Conservation (phyloP, 306 rosid genomes). For the Oxytropis ochrocephala region DNA sequence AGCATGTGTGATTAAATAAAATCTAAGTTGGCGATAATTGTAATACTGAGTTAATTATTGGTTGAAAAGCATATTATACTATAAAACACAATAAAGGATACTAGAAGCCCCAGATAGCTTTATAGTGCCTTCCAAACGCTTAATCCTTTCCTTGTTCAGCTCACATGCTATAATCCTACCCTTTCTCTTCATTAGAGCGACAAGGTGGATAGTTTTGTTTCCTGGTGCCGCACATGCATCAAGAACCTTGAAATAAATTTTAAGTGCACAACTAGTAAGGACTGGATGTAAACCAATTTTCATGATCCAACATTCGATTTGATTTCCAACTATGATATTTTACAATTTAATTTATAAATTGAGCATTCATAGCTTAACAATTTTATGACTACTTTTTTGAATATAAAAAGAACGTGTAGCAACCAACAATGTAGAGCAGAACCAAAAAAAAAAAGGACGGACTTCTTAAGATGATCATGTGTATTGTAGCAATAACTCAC, state of each 20-base stretch:
- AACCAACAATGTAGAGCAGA: background rate
- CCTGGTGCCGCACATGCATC: conserved; percentile 98
- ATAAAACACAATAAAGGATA: conserved; percentile 38
- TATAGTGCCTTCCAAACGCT: conserved; percentile 59
- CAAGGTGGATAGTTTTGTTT: conserved; percentile 92
- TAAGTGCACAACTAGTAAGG: conserved; percentile 5
- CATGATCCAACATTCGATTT: background rate
- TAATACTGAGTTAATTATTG: background rate
- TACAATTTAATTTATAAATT: background rate
- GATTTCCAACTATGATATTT: background rate
- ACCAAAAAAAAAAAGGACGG: background rate
- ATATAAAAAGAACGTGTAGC: background rate
- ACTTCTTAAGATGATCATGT: background rate
- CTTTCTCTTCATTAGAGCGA: conserved; percentile 75
- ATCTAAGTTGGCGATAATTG: background rate
- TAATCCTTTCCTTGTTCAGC: conserved; percentile 58
- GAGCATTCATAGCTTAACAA: background rate
- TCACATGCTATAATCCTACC: conserved; percentile 83
- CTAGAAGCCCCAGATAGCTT: conserved; percentile 84
- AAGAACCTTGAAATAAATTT: conserved; percentile 63
- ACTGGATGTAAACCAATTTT: background rate
- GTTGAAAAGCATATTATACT: background rate
- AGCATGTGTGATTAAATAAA: background rate
- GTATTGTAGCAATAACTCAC: conserved; percentile 38
- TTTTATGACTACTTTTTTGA: too few relatives aligned